Conservation (phyloP, 176 grass and related monocot genomes). For the Paspalum vaginatum region DNA sequence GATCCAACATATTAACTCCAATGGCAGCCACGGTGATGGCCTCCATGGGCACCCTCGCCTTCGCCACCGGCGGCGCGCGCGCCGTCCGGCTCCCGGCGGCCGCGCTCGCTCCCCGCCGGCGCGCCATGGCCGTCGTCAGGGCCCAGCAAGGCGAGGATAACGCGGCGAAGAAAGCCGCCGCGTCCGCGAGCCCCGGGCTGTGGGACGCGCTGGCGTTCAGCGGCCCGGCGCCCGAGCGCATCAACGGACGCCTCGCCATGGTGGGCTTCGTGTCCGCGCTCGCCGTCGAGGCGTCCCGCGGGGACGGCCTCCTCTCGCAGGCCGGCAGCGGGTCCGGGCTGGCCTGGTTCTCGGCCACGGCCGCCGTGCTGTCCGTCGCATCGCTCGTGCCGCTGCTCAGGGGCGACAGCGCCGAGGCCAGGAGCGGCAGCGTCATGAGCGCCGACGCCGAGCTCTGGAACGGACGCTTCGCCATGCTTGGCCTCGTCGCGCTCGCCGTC, state of each 20-base stretch:
- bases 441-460: slow-evolving; percentile 90
- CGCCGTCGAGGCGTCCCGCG: slow-evolving; percentile 56
- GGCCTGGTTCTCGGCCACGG: slow-evolving; percentile 50
- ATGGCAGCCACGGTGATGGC: slow-evolving; percentile 20
- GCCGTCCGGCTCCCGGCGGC: not conserved
- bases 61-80: not conserved
- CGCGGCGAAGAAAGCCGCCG: not conserved
- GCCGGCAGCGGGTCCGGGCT: slow-evolving; percentile 45
- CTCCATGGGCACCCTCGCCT: slow-evolving; percentile 8
- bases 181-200: slow-evolving; percentile 32
- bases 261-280: slow-evolving; percentile 69
- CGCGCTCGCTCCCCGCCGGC: not conserved
- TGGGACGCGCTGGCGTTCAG: slow-evolving; percentile 71
- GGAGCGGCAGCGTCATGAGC: slow-evolving; percentile 40
- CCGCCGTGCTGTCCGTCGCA: slow-evolving; percentile 54
- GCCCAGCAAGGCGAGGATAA: not conserved
- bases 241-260: slow-evolving; percentile 78
- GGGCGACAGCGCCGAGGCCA: slow-evolving; percentile 54
- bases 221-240: slow-evolving; percentile 67
- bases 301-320: slow-evolving; percentile 49
- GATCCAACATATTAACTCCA: too few relatives aligned
- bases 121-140: not conserved
- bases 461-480: slow-evolving; percentile 84
- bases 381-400: slow-evolving; percentile 73
- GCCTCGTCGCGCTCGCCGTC: slow-evolving; percentile 71